A percentile compares a stretch with the other conserved stretches of the same genome.
Evolutionary conservation across 2,329 filamentous ascomycete species (phyloP).

Genomic region (Aspergillus proliferans): DNA sequence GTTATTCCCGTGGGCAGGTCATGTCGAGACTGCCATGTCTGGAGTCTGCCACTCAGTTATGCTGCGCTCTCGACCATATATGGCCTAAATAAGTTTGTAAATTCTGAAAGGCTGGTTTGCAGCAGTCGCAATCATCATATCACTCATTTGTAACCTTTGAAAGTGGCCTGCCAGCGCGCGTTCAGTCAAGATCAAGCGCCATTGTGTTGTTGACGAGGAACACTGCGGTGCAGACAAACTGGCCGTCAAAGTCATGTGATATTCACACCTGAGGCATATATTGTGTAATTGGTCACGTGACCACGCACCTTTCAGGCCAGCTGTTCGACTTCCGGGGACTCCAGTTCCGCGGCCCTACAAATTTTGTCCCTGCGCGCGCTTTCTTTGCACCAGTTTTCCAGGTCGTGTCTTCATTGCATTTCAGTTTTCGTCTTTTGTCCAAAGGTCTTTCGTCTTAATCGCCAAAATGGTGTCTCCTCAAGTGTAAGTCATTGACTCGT

Average conservation of each 20-base stretch:
- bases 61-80: not conserved
- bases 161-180: not conserved
- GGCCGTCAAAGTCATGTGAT: not conserved
- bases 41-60: not conserved
- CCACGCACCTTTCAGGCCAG: constrained; percentile 15
- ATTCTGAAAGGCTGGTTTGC: not conserved
- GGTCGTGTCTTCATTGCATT: constrained; percentile 3
- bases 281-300: constrained; percentile 12
- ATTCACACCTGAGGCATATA: not conserved
- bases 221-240: not conserved
- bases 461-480: constrained; percentile 61
- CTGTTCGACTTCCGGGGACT: constrained; percentile 18
- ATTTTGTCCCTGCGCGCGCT: constrained; percentile 14
- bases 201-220: not conserved
- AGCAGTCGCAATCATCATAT: not conserved
- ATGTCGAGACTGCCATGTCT: not conserved
- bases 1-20: not conserved
- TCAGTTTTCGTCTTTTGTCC: constrained; percentile 9
- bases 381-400: constrained; percentile 6
- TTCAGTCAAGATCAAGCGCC: not conserved
- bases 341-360: constrained; percentile 10
- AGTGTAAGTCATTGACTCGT: constrained; percentile 46
- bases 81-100: not conserved
- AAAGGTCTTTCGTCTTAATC: constrained; percentile 11
- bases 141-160: not conserved